Percentiles rank a stretch among this genome's conserved stretches.
These are phyloP conservation scores for Verruconis gallopava DNA, from an alignment of 2,329 filamentous ascomycete species.

Conservation along the genomic window DNA sequence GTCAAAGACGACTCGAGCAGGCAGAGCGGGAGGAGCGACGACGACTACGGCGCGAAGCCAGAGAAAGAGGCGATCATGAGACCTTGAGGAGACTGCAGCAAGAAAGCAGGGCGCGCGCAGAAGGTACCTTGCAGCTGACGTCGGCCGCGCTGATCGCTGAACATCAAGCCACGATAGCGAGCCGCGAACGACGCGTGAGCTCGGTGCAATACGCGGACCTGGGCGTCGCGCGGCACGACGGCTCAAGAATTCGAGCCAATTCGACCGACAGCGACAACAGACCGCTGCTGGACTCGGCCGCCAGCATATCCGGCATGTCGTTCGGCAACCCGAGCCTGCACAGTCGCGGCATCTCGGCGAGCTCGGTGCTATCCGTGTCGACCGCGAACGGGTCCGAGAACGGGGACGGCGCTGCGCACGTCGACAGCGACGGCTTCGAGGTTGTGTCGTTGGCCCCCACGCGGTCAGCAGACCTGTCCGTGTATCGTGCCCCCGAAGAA, in stretches of 20 bases:
- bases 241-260: slow-evolving; percentile 59
- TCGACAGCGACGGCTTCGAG: slow-evolving; percentile 28
- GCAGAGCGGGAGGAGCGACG: slow-evolving; percentile 68
- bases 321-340: slow-evolving; percentile 20
- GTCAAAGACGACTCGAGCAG: slow-evolving; percentile 61
- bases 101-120: slow-evolving; percentile 41
- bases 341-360: slow-evolving; percentile 29
- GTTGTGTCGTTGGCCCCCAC: slow-evolving; percentile 25
- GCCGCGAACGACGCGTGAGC: slow-evolving; percentile 55
- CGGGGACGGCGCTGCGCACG: slow-evolving; percentile 11
- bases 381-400: slow-evolving; percentile 24
- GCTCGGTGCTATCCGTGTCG: slow-evolving; percentile 27
- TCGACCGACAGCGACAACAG: slow-evolving; percentile 60
- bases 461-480: slow-evolving; percentile 12
- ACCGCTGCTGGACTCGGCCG: slow-evolving; percentile 59
- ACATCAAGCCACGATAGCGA: slow-evolving; percentile 41
- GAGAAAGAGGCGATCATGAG: slow-evolving; percentile 50
- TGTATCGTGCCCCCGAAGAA: slow-evolving; percentile 12
- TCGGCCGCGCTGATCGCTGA: slow-evolving; percentile 40
- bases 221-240: slow-evolving; percentile 64
- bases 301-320: slow-evolving; percentile 39
- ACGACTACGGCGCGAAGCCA: slow-evolving; percentile 55
- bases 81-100: slow-evolving; percentile 33
- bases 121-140: slow-evolving; percentile 23
- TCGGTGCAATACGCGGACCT: slow-evolving; percentile 66